Evolutionary conservation across 2,329 filamentous ascomycete species (phyloP), one percentile per base, ranked within the genome.

Genomic region (Chaetomium sp.): DNA sequence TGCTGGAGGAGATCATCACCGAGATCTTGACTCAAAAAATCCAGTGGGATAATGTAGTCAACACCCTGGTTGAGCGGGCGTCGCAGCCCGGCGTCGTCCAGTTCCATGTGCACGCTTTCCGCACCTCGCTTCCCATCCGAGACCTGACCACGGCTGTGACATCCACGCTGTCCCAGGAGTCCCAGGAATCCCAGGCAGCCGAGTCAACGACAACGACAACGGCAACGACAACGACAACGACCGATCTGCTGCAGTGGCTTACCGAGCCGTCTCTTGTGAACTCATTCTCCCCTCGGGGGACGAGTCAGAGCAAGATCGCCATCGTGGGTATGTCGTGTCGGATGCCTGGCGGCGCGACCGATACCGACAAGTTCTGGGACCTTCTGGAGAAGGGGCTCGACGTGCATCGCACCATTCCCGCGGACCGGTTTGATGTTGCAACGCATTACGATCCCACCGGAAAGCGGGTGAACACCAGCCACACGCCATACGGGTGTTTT

Each of bases 271-370:
- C 19, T 27, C 19, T 27, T 27, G 19, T 27, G 19, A 27, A 27
- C 19, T 27, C 19, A 27, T 27, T 27, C 19, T 27, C 19, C 19
- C 19, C 19, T 27, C 19, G 19, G 19, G 19, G 19, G 2, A 27
- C 19, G 19, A 27, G 19, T 27, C 19, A 27, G 43, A 34, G 27
- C 27, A 58, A 42, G 52, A 81, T 87, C 64, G 84, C 84, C 59
- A 86, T 87, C 58, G 79, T 87, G 46, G 84, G 84, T 57, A 82
- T 85, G 74, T 79, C 84, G 47, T 83, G 84, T 60, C 77, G 84
- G 84, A 85, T 66, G 84, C 84, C 12, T 67, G 65, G 57, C 5
- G 19, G 19, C 19, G 80, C 82, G 56, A 78, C 78, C 27, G 79
- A 75, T 61, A 76, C 78, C 46, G 80, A 85, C 42, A 74, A 76